Conservation (phyloP, 1,284 basidiomycete species). For the Melampsora americana region DNA sequence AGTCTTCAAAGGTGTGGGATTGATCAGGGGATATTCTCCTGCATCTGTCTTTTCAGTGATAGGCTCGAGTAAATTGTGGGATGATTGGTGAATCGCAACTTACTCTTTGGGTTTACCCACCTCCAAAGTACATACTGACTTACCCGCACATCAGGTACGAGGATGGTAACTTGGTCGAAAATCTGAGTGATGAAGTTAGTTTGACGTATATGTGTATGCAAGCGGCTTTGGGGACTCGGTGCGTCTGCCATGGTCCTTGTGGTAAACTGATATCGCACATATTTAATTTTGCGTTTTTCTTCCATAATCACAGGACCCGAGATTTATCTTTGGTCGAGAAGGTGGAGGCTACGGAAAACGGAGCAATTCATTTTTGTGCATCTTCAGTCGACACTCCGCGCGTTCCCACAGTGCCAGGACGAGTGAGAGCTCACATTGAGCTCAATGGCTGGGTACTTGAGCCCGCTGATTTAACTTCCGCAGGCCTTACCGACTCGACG, state of each 20-base stretch:
- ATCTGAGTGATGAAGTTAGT: conserved; percentile 49
- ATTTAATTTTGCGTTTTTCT: neutral
- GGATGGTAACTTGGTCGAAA: conserved; percentile 50
- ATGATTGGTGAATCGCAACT: conserved; percentile 48
- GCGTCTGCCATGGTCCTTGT: conserved; percentile 1
- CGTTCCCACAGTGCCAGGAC: conserved; percentile 49
- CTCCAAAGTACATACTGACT: neutral
- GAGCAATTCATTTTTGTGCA: conserved; percentile 50
- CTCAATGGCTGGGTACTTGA: conserved; percentile 51
- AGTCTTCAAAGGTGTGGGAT: conserved; percentile 47
- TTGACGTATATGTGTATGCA: conserved; percentile 52
- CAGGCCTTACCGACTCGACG: neutral
- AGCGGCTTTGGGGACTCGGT: conserved; percentile 48
- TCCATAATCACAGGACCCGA: conserved; percentile 45
- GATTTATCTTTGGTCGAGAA: conserved; percentile 51
- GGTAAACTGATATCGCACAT: neutral
- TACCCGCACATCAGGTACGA: conserved; percentile 45
- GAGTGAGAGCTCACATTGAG: conserved; percentile 49
- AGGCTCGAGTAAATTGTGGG: conserved; percentile 50
- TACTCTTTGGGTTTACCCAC: neutral
- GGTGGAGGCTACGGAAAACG: conserved; percentile 47
- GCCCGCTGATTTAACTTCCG: conserved; percentile 38
- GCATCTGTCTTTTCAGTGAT: conserved; percentile 50
- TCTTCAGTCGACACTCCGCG: conserved; percentile 50
- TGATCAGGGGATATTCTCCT: conserved; percentile 49